phyloP scores from a whole-genome alignment of 140 eudicot genomes.

The Erigeron philadelphicus region DNA sequence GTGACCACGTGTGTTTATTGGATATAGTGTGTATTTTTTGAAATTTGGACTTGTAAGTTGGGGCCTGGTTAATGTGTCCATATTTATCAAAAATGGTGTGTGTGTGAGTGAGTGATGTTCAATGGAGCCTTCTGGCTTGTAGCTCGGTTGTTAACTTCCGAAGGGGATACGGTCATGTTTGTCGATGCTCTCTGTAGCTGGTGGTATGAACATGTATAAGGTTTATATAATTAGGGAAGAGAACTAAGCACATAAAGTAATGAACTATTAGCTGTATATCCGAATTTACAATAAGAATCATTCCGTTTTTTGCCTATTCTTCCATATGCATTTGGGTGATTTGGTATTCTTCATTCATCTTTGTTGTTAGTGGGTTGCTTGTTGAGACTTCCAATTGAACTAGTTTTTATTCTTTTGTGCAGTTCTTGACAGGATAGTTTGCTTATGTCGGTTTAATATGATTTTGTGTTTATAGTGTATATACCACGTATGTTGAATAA shows the following conservation, averaged over 20 bases:
- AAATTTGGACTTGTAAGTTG: not conserved
- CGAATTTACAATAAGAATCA: too few species aligned
- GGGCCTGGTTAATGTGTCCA: not conserved
- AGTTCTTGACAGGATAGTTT: too few species aligned
- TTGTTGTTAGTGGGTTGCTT: not conserved
- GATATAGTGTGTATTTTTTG: not conserved
- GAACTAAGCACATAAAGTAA: slow-evolving; percentile 3
- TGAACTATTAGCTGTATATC: not conserved
- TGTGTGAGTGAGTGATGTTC: too few species aligned
- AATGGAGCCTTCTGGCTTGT: too few species aligned
- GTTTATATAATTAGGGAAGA: slow-evolving; percentile 3
- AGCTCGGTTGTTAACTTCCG: too few species aligned
- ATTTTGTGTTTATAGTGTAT: not conserved
- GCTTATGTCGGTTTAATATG: not conserved
- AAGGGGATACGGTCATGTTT: too few species aligned
- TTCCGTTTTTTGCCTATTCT: not conserved
- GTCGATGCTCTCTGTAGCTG: not conserved
- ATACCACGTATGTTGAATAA: not conserved
- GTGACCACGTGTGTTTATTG: not conserved
- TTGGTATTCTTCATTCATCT: not conserved
- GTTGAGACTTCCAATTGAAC: not conserved
- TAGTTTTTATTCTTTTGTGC: not conserved
- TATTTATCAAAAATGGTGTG: not conserved
- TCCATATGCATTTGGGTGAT: not conserved
- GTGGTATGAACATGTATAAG: slow-evolving; percentile 1